Evolutionary conservation across 306 rosid genomes (phyloP).

Genomic region (Dalbergia cultrata): DNA sequence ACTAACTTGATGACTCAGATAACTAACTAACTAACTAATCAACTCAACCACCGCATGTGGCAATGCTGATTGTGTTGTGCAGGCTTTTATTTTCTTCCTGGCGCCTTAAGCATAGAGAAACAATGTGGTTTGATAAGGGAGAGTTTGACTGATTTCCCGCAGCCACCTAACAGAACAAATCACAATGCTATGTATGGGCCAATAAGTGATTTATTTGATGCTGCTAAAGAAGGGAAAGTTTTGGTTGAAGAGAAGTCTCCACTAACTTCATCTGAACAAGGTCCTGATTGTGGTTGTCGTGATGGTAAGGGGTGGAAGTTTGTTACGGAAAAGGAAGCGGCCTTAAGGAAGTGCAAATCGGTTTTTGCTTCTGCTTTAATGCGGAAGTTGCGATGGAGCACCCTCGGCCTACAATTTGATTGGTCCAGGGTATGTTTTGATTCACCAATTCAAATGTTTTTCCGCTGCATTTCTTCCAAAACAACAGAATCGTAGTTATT

Average conservation of each 20-base stretch:
- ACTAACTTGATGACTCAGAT: constrained; percentile 4
- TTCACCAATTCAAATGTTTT: neutral
- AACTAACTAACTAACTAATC: constrained; percentile 8
- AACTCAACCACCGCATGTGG: neutral
- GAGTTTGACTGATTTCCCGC: constrained; percentile 80
- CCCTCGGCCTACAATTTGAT: constrained; percentile 91
- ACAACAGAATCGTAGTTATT: neutral
- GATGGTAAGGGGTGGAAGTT: constrained; percentile 62
- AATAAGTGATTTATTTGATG: constrained; percentile 60
- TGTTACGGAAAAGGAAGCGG: constrained; percentile 51
- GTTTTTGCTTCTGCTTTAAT: constrained; percentile 68
- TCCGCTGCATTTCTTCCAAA: neutral
- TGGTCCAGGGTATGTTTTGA: constrained; percentile 82
- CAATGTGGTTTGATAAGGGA: constrained; percentile 82
- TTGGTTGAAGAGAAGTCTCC: constrained; percentile 55
- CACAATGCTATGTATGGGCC: constrained; percentile 90
- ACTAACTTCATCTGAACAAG: constrained; percentile 38
- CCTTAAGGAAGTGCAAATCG: constrained; percentile 57
- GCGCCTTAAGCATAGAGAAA: constrained; percentile 68
- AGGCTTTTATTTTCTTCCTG: constrained; percentile 92
- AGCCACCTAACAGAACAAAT: constrained; percentile 95
- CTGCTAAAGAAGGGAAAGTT: constrained; percentile 71
- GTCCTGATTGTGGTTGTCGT: constrained; percentile 38
- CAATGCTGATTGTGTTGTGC: constrained; percentile 10
- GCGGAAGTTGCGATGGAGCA: constrained; percentile 95